A percentile compares a stretch with the other conserved stretches of the same genome.
Conservation (phyloP, 2,329 filamentous ascomycete genomes). For the Onygena corvina region DNA sequence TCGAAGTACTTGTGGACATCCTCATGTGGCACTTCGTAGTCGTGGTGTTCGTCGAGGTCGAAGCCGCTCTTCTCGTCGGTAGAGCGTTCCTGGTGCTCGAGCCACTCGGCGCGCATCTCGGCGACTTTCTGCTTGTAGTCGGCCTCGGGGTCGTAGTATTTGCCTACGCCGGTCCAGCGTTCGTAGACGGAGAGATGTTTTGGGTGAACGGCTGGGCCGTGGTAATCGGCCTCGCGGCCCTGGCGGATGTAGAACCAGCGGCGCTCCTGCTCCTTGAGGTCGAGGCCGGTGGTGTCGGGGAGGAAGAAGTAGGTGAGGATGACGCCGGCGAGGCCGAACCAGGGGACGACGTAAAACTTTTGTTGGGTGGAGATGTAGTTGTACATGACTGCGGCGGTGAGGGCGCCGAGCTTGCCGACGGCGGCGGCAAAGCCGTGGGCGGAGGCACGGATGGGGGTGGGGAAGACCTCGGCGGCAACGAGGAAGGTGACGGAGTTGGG, state of each 20-base stretch:
- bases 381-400: slow-evolving; percentile 78
- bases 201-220: slow-evolving; percentile 83
- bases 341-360: slow-evolving; percentile 86
- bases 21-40: slow-evolving; percentile 38
- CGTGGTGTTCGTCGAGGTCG: slow-evolving; percentile 30
- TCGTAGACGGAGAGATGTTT: slow-evolving; percentile 84
- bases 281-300: slow-evolving; percentile 91
- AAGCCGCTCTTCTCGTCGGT: slow-evolving; percentile 38
- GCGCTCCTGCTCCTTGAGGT: slow-evolving; percentile 93
- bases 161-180: slow-evolving; percentile 62
- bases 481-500: slow-evolving; percentile 96
- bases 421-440: slow-evolving; percentile 94
- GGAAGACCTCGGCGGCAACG: slow-evolving; percentile 91
- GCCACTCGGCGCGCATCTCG: slow-evolving; percentile 59
- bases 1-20: slow-evolving; percentile 45
- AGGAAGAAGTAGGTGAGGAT: slow-evolving; percentile 74
- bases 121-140: slow-evolving; percentile 76
- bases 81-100: slow-evolving; percentile 38
- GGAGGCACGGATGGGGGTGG: slow-evolving; percentile 80
- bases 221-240: slow-evolving; percentile 69
- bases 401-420: slow-evolving; percentile 74
- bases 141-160: slow-evolving; percentile 67
- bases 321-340: slow-evolving; percentile 85
- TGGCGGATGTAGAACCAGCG: slow-evolving; percentile 78
- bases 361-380: slow-evolving; percentile 79